These are phyloP conservation scores for Candida xyloterini DNA, from an alignment of 805 yeast genomes.

Conservation along the genomic window DNA sequence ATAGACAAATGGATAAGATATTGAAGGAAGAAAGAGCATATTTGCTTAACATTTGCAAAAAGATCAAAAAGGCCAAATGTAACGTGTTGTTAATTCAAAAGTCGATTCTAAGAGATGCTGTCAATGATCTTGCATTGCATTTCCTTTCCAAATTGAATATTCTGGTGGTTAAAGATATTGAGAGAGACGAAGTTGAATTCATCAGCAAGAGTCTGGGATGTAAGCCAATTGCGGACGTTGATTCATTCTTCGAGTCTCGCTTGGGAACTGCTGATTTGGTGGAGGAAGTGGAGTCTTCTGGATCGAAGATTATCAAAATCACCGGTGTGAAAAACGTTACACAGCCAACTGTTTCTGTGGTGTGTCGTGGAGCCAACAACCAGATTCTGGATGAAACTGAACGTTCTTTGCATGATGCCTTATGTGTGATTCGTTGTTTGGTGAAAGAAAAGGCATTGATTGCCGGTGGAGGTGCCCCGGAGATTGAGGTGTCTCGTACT, in stretches of 20 bases:
- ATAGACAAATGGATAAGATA: constrained; percentile 98
- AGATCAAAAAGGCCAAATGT: constrained; percentile 95
- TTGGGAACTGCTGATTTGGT: constrained; percentile 88
- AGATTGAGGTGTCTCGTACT: constrained; percentile 79
- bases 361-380: constrained; percentile 92
- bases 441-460: constrained; percentile 86
- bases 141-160: constrained; percentile 90
- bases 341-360: constrained; percentile 76
- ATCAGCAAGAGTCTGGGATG: constrained; percentile 82
- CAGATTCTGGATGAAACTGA: constrained; percentile 94
- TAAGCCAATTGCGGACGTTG: constrained; percentile 94
- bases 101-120: constrained; percentile 92
- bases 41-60: constrained; percentile 89
- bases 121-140: constrained; percentile 90
- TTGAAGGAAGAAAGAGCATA: constrained; percentile 97
- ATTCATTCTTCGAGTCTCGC: constrained; percentile 87
- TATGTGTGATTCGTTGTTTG: constrained; percentile 87
- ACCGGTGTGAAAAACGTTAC: constrained; percentile 69
- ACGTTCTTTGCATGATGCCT: constrained; percentile 94
- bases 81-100: constrained; percentile 87
- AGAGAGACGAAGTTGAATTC: constrained; percentile 94
- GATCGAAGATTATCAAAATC: constrained; percentile 83
- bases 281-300: constrained; percentile 87
- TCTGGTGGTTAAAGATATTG: constrained; percentile 91
- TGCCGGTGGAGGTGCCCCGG: constrained; percentile 99